Conservation (phyloP, 345 rosid genomes). For the Lepidium africanum region DNA sequence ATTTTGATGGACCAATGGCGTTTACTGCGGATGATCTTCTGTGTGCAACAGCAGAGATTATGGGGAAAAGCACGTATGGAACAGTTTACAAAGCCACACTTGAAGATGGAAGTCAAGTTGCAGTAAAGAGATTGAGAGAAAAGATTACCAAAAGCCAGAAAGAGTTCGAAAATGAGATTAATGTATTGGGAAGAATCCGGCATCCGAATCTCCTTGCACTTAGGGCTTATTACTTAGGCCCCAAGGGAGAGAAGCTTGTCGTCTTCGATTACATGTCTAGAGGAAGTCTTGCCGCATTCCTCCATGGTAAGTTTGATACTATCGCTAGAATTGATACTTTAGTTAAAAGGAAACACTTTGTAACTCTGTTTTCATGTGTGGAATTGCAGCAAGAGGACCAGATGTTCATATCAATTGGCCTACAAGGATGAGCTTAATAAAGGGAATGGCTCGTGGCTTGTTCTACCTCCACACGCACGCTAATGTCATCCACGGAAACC, state of each 20-base stretch:
- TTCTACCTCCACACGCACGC: conserved; percentile 61
- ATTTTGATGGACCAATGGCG: conserved; percentile 83
- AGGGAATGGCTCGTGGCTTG: conserved; percentile 63
- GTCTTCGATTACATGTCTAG: conserved; percentile 88
- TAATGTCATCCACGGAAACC: conserved; percentile 73
- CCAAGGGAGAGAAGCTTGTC: conserved; percentile 93
- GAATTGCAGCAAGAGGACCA: conserved; percentile 69
- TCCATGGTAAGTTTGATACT: conserved; percentile 53
- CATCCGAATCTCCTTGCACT: conserved; percentile 80
- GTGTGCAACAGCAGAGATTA: conserved; percentile 96
- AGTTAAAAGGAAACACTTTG: neutral
- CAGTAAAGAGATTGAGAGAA: conserved; percentile 84
- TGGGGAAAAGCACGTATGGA: conserved; percentile 94
- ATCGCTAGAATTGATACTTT: neutral
- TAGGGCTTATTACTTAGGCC: conserved; percentile 89
- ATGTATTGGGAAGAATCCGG: conserved; percentile 60
- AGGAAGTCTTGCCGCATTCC: conserved; percentile 83
- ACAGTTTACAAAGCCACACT: conserved; percentile 92
- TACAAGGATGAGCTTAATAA: conserved; percentile 61
- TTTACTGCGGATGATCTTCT: conserved; percentile 92
- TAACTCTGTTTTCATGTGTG: neutral
- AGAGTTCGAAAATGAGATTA: conserved; percentile 76
- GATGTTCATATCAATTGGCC: conserved; percentile 64
- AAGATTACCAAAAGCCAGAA: conserved; percentile 73
- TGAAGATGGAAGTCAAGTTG: conserved; percentile 91